These are phyloP conservation scores for Stagonosporopsis vannaccii DNA, from an alignment of 2,329 filamentous ascomycete species.

Conservation along the genomic window DNA sequence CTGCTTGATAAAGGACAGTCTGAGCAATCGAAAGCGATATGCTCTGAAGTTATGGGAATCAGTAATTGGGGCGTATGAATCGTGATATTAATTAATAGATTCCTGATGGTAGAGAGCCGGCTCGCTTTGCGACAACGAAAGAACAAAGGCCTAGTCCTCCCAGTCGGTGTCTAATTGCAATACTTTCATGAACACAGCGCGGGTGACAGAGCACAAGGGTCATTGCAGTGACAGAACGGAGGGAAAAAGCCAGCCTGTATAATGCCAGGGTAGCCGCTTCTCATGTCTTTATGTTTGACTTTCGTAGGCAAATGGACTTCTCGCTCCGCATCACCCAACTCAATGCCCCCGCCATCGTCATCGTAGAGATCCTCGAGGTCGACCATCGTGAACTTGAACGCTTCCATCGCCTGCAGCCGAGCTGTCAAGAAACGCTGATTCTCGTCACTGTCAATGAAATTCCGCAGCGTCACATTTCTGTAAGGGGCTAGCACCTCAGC, in stretches of 20 bases:
- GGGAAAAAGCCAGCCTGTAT: neutral
- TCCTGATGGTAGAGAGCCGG: too few relatives aligned
- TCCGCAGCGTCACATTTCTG: slow-evolving; percentile 15
- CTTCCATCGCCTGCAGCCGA: slow-evolving; percentile 1
- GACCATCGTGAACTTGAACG: slow-evolving; percentile 13
- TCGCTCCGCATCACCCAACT: slow-evolving; percentile 12
- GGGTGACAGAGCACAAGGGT: neutral
- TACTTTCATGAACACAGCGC: neutral
- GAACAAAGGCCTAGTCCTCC: too few relatives aligned
- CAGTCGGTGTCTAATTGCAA: neutral
- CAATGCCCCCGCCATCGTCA: slow-evolving; percentile 26
- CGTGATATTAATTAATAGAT: too few relatives aligned
- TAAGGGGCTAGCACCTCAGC: slow-evolving; percentile 25
- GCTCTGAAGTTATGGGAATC: neutral
- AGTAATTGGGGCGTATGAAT: too few relatives aligned
- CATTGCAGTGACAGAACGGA: neutral
- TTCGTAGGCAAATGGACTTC: neutral
- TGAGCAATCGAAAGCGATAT: neutral
- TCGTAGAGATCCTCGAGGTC: slow-evolving; percentile 27
- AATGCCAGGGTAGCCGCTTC: neutral
- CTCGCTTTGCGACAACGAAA: too few relatives aligned
- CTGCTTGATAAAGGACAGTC: neutral
- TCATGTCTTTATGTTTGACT: neutral
- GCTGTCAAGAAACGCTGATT: slow-evolving; percentile 13
- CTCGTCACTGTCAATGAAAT: slow-evolving; percentile 35